Percentiles rank a stretch among this genome's conserved stretches.
Conservation (phyloP, 495 filamentous ascomycete genomes). For the Glarea lozoyensis region DNA sequence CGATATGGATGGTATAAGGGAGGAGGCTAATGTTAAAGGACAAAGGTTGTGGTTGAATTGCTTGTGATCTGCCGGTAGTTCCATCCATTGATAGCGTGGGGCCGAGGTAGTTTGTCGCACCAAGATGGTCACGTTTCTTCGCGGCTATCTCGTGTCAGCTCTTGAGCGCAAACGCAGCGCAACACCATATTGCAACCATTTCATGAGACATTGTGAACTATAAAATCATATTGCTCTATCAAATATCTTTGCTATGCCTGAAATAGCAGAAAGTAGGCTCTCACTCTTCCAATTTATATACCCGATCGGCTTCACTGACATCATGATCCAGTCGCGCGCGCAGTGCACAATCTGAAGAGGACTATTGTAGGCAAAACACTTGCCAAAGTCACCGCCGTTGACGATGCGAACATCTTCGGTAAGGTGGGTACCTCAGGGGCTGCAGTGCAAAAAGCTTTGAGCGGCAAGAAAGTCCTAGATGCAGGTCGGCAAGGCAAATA, state of each 20-base stretch:
- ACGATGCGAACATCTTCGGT: constrained; percentile 78
- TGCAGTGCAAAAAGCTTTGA: constrained; percentile 62
- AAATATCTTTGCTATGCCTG: constrained; percentile 49
- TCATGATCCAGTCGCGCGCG: constrained; percentile 53
- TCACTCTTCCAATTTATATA: constrained; percentile 4
- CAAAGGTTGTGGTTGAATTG: background rate
- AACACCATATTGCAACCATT: no score
- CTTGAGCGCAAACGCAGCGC: no score
- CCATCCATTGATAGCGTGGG: background rate
- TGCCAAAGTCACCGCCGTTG: constrained; percentile 53
- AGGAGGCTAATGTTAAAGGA: constrained; percentile 8
- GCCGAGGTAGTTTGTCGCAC: background rate
- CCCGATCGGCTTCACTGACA: constrained; percentile 1
- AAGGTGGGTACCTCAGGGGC: constrained; percentile 73
- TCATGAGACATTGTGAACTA: no score
- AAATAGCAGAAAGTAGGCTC: constrained; percentile 60
- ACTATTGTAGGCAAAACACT: constrained; percentile 79
- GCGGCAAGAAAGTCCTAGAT: constrained; percentile 65
- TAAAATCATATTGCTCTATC: no score
- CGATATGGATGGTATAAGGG: background rate
- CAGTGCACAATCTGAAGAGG: constrained; percentile 73
- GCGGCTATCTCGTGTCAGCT: background rate
- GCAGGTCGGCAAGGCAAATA: constrained; percentile 90
- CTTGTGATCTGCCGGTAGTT: background rate
- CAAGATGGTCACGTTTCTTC: background rate